Conservation (phyloP, 345 rosid genomes). For the Corymbia maculata region DNA sequence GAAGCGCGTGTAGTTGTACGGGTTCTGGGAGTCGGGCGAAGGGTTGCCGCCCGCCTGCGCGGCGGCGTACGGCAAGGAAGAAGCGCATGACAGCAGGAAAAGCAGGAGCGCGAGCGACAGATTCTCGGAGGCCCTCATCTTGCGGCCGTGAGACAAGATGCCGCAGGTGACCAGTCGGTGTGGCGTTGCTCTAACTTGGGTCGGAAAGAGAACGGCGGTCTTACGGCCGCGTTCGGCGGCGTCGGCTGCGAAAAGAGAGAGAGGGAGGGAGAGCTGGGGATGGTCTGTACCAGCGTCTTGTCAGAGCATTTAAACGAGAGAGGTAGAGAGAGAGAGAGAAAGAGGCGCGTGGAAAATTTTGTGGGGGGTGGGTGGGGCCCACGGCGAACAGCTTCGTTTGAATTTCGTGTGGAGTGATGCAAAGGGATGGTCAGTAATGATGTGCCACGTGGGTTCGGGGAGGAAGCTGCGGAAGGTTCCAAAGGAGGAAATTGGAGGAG, state of each 20-base stretch:
- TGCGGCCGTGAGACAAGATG: background rate
- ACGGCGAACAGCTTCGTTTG: background rate
- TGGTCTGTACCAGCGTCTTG: background rate
- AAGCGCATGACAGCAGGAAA: background rate
- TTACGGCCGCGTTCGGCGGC: background rate
- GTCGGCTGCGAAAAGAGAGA: background rate
- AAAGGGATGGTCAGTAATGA: background rate
- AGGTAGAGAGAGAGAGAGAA: background rate
- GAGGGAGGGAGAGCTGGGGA: background rate
- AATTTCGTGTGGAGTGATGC: background rate
- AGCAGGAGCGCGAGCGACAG: slow-evolving; percentile 1
- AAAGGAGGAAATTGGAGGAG: background rate
- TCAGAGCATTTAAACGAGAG: slow-evolving; percentile 7
- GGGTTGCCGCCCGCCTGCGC: slow-evolving; percentile 3
- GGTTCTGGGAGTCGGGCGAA: background rate
- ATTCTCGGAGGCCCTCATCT: background rate
- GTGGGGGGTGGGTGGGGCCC: background rate
- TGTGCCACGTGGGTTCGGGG: slow-evolving; percentile 14
- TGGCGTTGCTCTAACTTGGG: background rate
- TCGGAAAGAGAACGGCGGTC: background rate
- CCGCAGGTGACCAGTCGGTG: background rate
- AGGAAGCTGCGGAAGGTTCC: background rate
- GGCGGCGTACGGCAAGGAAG: background rate
- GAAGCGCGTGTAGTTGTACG: slow-evolving; percentile 22
- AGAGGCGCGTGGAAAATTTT: background rate